Conservation (phyloP, 257 asterid species). For the Solanum commersonii region DNA sequence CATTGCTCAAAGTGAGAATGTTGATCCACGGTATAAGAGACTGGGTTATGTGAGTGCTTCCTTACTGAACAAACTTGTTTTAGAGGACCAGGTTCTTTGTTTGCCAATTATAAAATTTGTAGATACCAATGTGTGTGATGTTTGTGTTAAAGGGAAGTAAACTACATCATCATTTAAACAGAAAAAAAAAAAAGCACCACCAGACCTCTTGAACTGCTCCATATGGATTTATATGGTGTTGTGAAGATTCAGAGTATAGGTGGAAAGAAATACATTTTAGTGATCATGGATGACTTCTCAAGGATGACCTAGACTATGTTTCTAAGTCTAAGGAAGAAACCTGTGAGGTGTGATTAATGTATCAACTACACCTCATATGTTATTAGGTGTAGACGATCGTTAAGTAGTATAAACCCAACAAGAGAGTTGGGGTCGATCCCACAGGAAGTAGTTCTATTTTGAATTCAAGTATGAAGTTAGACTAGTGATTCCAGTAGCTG, state of each 20-base stretch:
- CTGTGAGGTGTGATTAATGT: too few species aligned
- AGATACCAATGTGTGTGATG: background rate
- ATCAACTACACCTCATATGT: too few species aligned
- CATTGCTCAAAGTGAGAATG: too few species aligned
- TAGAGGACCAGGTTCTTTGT: background rate
- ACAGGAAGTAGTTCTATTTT: too few species aligned
- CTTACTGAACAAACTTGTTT: background rate
- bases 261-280: background rate
- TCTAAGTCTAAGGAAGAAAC: background rate
- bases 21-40: too few species aligned
- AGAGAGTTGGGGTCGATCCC: too few species aligned
- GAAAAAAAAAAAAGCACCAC: background rate
- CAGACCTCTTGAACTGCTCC: background rate
- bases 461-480: too few species aligned
- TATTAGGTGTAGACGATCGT: too few species aligned
- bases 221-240: background rate
- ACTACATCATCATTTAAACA: background rate
- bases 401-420: too few species aligned
- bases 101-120: background rate
- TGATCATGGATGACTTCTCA: background rate
- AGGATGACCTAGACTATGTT: background rate
- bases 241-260: background rate
- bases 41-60: too few species aligned
- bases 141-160: background rate
- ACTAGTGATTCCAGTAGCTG: too few species aligned